Conservation (phyloP, 352 stramenopile species). For the Globisporangium heterothallicum region DNA sequence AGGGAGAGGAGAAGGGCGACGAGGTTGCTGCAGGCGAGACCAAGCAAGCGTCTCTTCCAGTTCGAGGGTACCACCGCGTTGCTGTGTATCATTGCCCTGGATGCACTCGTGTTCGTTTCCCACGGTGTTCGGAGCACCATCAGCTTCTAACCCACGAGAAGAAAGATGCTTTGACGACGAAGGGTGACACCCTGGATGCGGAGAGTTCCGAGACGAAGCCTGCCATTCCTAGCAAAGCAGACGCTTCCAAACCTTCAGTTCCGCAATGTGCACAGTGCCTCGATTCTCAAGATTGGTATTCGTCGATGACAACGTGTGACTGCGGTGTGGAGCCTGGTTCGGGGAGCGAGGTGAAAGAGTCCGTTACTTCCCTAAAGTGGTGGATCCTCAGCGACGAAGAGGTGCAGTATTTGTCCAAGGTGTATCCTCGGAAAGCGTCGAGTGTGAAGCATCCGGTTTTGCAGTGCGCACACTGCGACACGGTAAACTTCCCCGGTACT, state of each 20-base stretch:
- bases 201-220: constrained; percentile 2
- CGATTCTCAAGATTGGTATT: constrained; percentile 40
- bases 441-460: constrained; percentile 57
- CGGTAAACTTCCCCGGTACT: constrained; percentile 73
- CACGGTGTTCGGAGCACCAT: constrained; percentile 38
- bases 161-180: constrained; percentile 11
- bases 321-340: constrained; percentile 11
- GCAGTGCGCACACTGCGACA: constrained; percentile 70
- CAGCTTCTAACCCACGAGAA: constrained; percentile 56
- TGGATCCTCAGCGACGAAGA: constrained; percentile 78
- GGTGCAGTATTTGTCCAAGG: constrained; percentile 51
- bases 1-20: constrained; percentile 13
- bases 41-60: constrained; percentile 22
- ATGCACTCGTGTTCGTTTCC: constrained; percentile 47
- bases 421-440: constrained; percentile 39
- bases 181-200: constrained; percentile 3
- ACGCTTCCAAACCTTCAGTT: constrained; percentile 15
- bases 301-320: constrained; percentile 21
- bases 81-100: constrained; percentile 51
- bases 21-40: constrained; percentile 1
- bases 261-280: constrained; percentile 55
- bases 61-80: constrained; percentile 69
- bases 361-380: constrained; percentile 34
- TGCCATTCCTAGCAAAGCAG: neutral
- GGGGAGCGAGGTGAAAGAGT: constrained; percentile 2